These are phyloP conservation scores for Marsdenia floribunda DNA, from an alignment of 257 asterid genomes.

Conservation along the genomic window DNA sequence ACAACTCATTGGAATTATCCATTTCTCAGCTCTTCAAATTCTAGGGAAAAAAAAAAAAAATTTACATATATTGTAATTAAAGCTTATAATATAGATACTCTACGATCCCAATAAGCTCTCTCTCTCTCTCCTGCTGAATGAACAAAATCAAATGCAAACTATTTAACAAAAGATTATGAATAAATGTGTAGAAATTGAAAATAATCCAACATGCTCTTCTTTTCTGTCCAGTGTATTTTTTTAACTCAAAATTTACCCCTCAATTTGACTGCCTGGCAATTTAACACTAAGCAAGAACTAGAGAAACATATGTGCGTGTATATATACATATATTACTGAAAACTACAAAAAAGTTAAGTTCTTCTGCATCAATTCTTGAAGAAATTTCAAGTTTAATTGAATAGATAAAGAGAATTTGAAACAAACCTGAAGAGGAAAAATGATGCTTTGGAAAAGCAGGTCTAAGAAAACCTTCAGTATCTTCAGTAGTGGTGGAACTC, in stretches of 20 bases:
- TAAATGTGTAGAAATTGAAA: background rate
- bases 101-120: background rate
- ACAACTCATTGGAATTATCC: background rate
- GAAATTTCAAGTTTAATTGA: background rate
- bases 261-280: background rate
- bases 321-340: background rate
- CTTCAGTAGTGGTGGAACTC: slow-evolving; percentile 24
- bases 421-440: slow-evolving; percentile 45
- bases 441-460: slow-evolving; percentile 25
- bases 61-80: background rate
- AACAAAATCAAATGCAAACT: background rate
- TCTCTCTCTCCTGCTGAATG: background rate
- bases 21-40: background rate
- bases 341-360: background rate
- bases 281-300: background rate
- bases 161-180: background rate
- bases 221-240: background rate
- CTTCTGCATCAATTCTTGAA: background rate
- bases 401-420: background rate
- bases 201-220: background rate
- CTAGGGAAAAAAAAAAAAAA: background rate
- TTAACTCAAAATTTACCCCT: background rate
- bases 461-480: slow-evolving; percentile 18
- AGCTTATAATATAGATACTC: background rate
- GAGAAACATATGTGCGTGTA: background rate